These are phyloP conservation scores for Sclerotinia minor DNA, from an alignment of 2,329 filamentous ascomycete genomes.

Conservation along the genomic window DNA sequence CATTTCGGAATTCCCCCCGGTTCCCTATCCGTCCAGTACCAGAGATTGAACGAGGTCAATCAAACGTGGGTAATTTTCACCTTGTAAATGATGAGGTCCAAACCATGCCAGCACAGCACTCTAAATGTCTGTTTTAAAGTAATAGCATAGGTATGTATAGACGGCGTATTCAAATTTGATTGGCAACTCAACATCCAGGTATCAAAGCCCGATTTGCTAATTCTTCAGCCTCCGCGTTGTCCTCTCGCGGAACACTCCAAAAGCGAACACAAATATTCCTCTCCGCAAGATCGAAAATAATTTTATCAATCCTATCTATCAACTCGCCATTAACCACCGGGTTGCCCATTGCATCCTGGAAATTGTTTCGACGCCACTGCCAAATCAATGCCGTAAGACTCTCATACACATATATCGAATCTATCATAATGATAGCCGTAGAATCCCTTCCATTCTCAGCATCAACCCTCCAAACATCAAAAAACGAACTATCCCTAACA, in stretches of 20 bases:
- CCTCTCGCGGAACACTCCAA: not conserved
- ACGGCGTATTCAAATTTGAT: not conserved
- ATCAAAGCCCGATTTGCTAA: not conserved
- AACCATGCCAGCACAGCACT: not conserved
- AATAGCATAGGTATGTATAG: not conserved
- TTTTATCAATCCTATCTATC: not conserved
- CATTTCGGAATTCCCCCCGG: too few relatives aligned
- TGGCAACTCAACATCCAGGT: not conserved
- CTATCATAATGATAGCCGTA: conserved; percentile 2
- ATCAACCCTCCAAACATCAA: not conserved
- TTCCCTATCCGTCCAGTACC: not conserved
- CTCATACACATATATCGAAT: not conserved
- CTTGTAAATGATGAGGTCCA: not conserved
- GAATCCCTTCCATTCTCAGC: too few relatives aligned
- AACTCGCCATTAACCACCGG: not conserved
- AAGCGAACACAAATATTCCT: not conserved
- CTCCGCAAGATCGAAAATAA: not conserved
- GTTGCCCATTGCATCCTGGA: too few relatives aligned
- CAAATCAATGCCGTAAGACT: not conserved
- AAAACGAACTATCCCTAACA: not conserved
- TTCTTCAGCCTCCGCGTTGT: not conserved
- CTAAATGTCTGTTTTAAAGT: not conserved
- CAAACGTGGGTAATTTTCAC: too few relatives aligned
- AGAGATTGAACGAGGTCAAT: not conserved
- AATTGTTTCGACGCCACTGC: not conserved